Conservation (phyloP, 176 grass and related monocot genomes). For the Phoenix roebelenii region DNA sequence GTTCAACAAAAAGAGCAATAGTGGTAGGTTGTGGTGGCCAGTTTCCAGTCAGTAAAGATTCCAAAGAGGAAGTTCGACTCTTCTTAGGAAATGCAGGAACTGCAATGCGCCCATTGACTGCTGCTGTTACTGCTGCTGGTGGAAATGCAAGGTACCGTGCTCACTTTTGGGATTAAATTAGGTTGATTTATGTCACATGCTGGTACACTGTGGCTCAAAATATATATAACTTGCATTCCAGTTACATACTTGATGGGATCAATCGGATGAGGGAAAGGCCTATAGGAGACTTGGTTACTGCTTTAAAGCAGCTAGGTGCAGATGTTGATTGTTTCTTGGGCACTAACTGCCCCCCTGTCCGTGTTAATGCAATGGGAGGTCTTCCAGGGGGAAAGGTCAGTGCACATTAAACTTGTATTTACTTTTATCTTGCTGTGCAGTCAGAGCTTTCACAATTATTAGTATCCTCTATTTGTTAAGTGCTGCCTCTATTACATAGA, state of each 20-base stretch:
- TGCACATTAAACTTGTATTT: background rate
- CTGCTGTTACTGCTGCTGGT: conserved; percentile 87
- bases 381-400: conserved; percentile 93
- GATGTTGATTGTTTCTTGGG: conserved; percentile 93
- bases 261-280: conserved; percentile 96
- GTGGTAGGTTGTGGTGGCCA: conserved; percentile 64
- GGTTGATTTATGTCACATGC: background rate
- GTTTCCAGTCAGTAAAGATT: conserved; percentile 47
- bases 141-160: conserved; percentile 68
- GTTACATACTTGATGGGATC: conserved; percentile 94
- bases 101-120: conserved; percentile 86
- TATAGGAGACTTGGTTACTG: conserved; percentile 76
- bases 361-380: conserved; percentile 69
- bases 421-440: background rate
- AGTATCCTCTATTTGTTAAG: too few relatives aligned
- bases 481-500: too few relatives aligned
- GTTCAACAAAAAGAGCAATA: conserved; percentile 63
- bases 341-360: conserved; percentile 85
- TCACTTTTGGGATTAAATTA: background rate
- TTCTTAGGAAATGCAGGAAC: conserved; percentile 96
- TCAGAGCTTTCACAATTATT: background rate
- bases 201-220: too few relatives aligned
- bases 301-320: conserved; percentile 83
- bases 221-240: conserved; percentile 16
- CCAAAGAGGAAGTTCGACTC: conserved; percentile 66